Base-by-base conservation (phyloP, 2,329 filamentous ascomycete species). In the Ophiostoma sp. region DNA sequence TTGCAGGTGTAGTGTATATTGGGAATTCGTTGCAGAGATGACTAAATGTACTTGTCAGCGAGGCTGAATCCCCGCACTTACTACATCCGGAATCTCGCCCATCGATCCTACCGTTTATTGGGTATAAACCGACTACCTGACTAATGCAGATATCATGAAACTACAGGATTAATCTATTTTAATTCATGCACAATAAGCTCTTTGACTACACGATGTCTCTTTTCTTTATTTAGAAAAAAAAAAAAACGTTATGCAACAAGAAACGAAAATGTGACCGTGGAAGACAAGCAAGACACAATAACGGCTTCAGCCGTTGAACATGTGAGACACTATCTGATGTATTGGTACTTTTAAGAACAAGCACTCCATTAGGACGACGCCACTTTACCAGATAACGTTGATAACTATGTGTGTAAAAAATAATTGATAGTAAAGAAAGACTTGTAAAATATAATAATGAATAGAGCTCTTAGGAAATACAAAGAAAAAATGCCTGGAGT, bases 1-100 rank as follows among this genome's bases (percentile, higher is more conserved):
- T 31, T 13, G 20, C n/a, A 13, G 27, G 3, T 27, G 23, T 57
- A 13, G 11, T 57, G 23, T 48, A 13, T 4, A 27, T 57, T 57
- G 52, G 23, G 4, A 57, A 20, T 20, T 3, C 0, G 20, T 5
- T 4, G 17, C 15, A n/a, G 1, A 48, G 10, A 13, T 7, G n/a
- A 10, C 52, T 57, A 57, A 57, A 11, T 27, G 10, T 3, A 23
- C n/a, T 10, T 27, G 23, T 27, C 52, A 27, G n/a, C 52, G 27
- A 57, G 52, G 52, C 52, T 57, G 52, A 57, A 27, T 1, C 52
- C 52, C 52, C 52, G 52, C 52, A 57, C 52, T 57, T 57, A n/a
- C 52, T 27, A 57, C 10, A 13, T 57, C 23, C 6, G 52, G 52
- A 3, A 13, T 57, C 23, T 11, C 8, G 23, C n/a, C 52, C 52